Conservation (phyloP, 2,329 filamentous ascomycete species). For the Aspergillus awamori region DNA sequence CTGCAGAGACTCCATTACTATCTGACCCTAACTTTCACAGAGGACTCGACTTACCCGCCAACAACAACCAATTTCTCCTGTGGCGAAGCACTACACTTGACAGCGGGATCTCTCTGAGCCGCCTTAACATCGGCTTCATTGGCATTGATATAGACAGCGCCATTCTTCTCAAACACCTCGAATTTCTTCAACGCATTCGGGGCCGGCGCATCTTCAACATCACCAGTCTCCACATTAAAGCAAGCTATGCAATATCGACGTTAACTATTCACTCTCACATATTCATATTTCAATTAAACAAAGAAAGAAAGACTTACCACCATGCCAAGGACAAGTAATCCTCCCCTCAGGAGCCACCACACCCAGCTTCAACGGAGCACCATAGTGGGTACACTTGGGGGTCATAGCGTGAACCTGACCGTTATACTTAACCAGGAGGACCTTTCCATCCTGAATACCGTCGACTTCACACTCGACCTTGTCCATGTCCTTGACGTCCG, state of each 20-base stretch:
- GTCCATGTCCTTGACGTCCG: conserved; percentile 72
- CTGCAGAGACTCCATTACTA: conserved; percentile 40
- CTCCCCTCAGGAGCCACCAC: conserved; percentile 80
- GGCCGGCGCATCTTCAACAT: conserved; percentile 92
- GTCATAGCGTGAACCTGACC: conserved; percentile 78
- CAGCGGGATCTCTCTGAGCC: conserved; percentile 71
- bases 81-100: conserved; percentile 66
- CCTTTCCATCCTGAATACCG: conserved; percentile 81
- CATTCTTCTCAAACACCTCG: conserved; percentile 77
- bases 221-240: conserved; percentile 85
- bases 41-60: conserved; percentile 59
- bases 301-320: conserved; percentile 62
- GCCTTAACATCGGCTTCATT: conserved; percentile 78
- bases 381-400: conserved; percentile 86
- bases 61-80: conserved; percentile 73
- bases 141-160: conserved; percentile 79
- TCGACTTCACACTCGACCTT: conserved; percentile 92
- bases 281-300: not conserved
- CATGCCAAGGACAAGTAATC: conserved; percentile 94
- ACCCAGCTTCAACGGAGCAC: conserved; percentile 84
- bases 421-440: conserved; percentile 78
- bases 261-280: not conserved
- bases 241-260: conserved; percentile 64
- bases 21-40: not conserved
- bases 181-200: conserved; percentile 84